Evolutionary conservation across 345 rosid genomes (phyloP).

Genomic region (Euphorbia peplus): DNA sequence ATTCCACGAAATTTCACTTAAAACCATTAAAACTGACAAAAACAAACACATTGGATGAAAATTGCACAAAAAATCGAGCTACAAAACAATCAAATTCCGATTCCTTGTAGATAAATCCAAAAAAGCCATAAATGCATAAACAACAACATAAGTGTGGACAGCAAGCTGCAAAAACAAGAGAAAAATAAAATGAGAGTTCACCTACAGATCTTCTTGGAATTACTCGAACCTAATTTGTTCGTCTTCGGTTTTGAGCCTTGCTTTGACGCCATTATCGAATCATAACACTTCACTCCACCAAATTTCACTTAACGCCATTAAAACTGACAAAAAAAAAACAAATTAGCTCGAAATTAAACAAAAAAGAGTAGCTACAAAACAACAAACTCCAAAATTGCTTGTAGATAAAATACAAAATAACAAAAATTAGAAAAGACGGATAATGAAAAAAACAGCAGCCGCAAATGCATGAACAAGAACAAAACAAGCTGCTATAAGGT

Average conservation of each 20-base stretch:
- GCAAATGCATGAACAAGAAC: no score
- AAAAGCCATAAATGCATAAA: no score
- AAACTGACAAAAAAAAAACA: not conserved
- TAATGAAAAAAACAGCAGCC: not conserved
- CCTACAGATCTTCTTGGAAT: constrained; percentile 4
- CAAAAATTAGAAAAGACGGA: not conserved
- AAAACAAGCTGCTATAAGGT: no score
- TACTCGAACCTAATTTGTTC: no score
- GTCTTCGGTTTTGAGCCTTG: constrained; percentile 58
- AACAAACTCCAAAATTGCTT: not conserved
- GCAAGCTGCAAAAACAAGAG: no score
- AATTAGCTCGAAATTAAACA: constrained; percentile 1
- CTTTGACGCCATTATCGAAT: constrained; percentile 62
- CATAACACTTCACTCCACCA: constrained; percentile 27
- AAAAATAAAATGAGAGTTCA: not conserved
- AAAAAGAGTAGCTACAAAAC: not conserved
- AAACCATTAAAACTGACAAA: no score
- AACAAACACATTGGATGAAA: no score
- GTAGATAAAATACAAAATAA: constrained; percentile 4
- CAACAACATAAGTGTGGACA: no score
- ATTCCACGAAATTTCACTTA: no score
- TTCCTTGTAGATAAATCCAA: no score
- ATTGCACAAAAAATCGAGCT: no score
- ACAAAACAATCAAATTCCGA: no score
- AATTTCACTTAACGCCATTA: constrained; percentile 8